Evolutionary conservation across 2,329 filamentous ascomycete species (phyloP), one percentile per base, ranked within the genome.

Genomic region (Ophiosphaerella herpotricha): DNA sequence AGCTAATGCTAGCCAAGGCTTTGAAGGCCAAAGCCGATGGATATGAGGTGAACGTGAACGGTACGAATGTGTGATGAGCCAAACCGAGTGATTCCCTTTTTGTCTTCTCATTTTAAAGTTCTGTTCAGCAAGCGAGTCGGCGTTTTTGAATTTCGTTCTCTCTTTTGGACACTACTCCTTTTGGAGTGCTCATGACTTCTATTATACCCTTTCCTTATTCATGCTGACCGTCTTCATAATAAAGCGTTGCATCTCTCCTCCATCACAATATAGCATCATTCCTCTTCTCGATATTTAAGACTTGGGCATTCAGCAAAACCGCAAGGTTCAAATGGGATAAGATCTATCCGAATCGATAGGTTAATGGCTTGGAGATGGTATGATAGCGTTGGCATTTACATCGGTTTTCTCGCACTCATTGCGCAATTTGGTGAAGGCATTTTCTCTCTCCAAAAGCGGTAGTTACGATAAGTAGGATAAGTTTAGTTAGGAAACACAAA

Each of bases 1-100:
- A 95, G 80, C 78, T 95, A 54, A 95, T 95, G 90, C 84, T 95
- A 39, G 90, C 90, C 46, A 94, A 94, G 78, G 90, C 90, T 14
- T 78, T 91, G 70, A 89, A 87, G 78, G 88, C 91, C 75, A 94
- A 92, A 81, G 86, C 84, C 39, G 86, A 91, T 62, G 90, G 90
- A 14, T 93, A 88, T 63, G 88, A 92, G 75, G 85, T 94, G 63
- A 88, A 85, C 67, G 85, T 92, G 57, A 93, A 93, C 68, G 90
- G 90, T 13, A 59, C 61, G 21, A 63, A 63, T 40, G 57, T 71
- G 50, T 72, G 43, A 54, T 50, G 24, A 31, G 33, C 37, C 16
- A 39, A 13, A 16, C 18, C 37, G 33, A 18, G 26, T 29, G 26
- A 29, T 29, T 29, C 39, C 45, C 29, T 24, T 16, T 35, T 47